phyloP scores from a whole-genome alignment of 2,329 filamentous ascomycete species.

The Stromatinia cepivora region DNA sequence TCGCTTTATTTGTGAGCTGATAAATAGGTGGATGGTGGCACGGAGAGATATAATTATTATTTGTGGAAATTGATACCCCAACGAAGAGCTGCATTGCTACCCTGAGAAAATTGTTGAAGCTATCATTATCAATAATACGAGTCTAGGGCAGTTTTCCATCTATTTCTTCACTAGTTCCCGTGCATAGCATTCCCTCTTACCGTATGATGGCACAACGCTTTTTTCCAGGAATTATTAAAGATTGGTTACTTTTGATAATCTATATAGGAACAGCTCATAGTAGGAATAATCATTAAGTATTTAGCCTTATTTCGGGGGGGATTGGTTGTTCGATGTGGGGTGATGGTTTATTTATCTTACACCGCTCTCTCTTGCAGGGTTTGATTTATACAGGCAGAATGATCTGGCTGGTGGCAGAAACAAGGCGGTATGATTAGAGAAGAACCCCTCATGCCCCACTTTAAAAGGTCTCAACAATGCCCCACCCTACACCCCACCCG shows the following conservation, averaged over 20 bases:
- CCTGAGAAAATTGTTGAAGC: not conserved
- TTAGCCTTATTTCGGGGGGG: too few relatives aligned
- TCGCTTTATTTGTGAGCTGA: not conserved
- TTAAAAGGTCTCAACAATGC: conserved; percentile 3
- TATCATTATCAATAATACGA: not conserved
- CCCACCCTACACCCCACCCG: conserved; percentile 1
- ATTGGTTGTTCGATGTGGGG: too few relatives aligned
- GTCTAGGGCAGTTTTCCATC: not conserved
- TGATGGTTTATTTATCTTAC: too few relatives aligned
- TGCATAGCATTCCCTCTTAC: not conserved
- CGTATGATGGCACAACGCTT: not conserved
- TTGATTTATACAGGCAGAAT: too few relatives aligned
- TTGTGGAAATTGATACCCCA: not conserved
- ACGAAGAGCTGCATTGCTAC: conserved; percentile 8
- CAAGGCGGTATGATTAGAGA: too few relatives aligned
- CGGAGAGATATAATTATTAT: not conserved
- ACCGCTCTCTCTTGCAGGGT: too few relatives aligned
- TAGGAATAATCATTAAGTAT: too few relatives aligned
- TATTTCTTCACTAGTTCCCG: not conserved
- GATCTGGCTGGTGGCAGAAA: too few relatives aligned
- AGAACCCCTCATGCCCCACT: too few relatives aligned
- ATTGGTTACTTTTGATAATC: too few relatives aligned
- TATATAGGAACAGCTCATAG: too few relatives aligned
- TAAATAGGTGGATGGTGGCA: not conserved
- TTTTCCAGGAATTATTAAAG: not conserved